Evolutionary conservation across 768 basidiomycete genomes (phyloP), one percentile per base, ranked within the genome.

Genomic region (Mycena leptocephala): DNA sequence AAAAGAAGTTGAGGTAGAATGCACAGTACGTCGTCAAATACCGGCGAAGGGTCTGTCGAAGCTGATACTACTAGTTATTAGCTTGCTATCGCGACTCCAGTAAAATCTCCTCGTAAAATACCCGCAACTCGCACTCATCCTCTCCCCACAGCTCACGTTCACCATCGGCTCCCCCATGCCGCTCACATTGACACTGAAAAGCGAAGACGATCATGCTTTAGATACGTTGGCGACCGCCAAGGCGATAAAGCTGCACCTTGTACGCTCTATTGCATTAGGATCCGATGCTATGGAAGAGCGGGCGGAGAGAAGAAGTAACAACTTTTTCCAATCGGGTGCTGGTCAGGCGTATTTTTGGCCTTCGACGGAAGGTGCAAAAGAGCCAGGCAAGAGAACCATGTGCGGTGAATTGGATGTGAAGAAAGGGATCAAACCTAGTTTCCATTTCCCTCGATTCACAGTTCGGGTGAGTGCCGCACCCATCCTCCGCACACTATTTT

Each of bases 391-490:
- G 63, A 85, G 89, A 30, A 78, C 82, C 48, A 81, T 92, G 18
- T 85, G 86, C 64, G 92, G 93, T 9, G 91, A 93, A 80, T 68
- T 93, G 32, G 86, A 89, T 22, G 83, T 92, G n/a, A 84, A 85
- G 68, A 88, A 82, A 76, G 80, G 78, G 20, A 66, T 89, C 63
- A 92, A 89, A 77, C 89, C 85, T 2, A 85, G 82, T 72, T 87
- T 86, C 77, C 76, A 78, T 28, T 87, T 86, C 70, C 85, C 84
- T 26, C 85, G 87, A 70, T 87, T 92, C 75, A 84, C 88, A 16
- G 82, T 92, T 48, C 85, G 86, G 72, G 92, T 92, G 78, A 75
- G 90, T 81, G 6, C 62, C 33, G 32, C 46, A 30, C 30, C n/a
- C 56, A 59, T 62, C 35, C 20, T 65, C 33, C 13, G 51, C 26